Evolutionary conservation across 148 eudicot species (phyloP), one percentile per base, ranked within the genome.

Genomic region (Silene uniflora): DNA sequence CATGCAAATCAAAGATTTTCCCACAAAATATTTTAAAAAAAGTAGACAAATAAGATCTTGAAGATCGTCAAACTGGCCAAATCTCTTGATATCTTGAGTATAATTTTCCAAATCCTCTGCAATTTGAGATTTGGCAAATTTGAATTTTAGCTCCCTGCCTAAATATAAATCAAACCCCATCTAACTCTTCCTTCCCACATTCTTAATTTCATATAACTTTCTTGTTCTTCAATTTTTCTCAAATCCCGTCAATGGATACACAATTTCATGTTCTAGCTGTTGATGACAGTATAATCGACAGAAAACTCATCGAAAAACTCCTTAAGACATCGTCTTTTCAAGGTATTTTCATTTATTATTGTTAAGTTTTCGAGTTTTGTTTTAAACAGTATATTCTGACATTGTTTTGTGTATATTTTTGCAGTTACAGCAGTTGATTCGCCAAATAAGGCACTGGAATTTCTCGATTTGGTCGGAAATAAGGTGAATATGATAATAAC

Each of bases 201-300:
- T 65, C 18, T 7, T 44, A 65, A 27, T n/a, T 32, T 65, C 18
- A n/a, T 11, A 35, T 6, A 24, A 6, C 18, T 66, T 66, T 0
- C 14, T 27, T 32, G 10, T 27, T 27, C 32, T 65, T 16, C 32
- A 27, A 27, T 8, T 19, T 1, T 29, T 24, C 10, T 27, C 29
- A 27, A 27, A 11, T 2, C 11, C 12, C 11, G 13, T 13, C 3
- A 18, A 52, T 71, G 61, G 75, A 72, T 58, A 27, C 75, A 13
- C 65, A 72, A 59, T 72, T 58, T 27, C 75, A 72, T 72, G 75
- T 72, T 72, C 65, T 72, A 13, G 75, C 75, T 10, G 75, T 72
- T 72, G 75, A 72, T 72, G 75, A 72, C n/a, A 72, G 75, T 32
- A 16, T 72, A 13, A 72, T 72, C 59, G 75, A 72, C 58, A 72